Base-by-base conservation (phyloP, 345 rosid species). In the Moricandia moricandioides region DNA sequence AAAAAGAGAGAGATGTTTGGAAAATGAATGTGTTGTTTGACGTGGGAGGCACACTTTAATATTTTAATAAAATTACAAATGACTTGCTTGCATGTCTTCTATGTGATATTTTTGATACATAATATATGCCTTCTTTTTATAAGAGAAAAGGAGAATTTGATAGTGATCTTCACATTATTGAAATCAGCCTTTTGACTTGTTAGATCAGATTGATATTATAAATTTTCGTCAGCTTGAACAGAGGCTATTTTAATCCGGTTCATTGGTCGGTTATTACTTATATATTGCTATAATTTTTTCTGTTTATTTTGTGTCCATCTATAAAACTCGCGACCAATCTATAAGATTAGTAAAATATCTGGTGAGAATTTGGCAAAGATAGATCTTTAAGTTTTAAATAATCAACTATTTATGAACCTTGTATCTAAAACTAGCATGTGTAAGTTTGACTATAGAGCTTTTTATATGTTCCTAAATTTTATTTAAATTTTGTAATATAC, bases 41-140 rank as follows among this genome's bases (percentile, higher is more conserved):
- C 81, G 81, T 78, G 81, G 78, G 81, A 72, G 12, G 65, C 81
- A 72, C 72, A 72, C 13, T 72, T 72, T 31, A 66, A 5, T 7
- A 45, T 45, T 54, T 31, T 52, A 4, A 52, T 39, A 43, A 21
- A 21, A 62, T 62, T 66, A 54, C 29, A 54, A 40, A 57, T 78
- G 70, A 78, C 26, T 78, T 78, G 81, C 78, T 59, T 51, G 65
- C 81, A 78, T 78, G 78, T 78, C 18, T 70, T 74, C 3, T 62
- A 18, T 66, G 35, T 29, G 34, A 24, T 77, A 29, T 62, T 54
- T 68, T 12, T 52, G 8, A 62, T 35, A 18, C 11, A 4, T 27
- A 37, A 72, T 66, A 3, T 35, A 8, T 35, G 8, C 12, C 43
- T 9, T 4, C 2, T 11, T 61, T 47, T 49, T n/a, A 3, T 11